Base-by-base conservation (phyloP, 2,329 filamentous ascomycete genomes). In the Purpureocillium takamizusanense region DNA sequence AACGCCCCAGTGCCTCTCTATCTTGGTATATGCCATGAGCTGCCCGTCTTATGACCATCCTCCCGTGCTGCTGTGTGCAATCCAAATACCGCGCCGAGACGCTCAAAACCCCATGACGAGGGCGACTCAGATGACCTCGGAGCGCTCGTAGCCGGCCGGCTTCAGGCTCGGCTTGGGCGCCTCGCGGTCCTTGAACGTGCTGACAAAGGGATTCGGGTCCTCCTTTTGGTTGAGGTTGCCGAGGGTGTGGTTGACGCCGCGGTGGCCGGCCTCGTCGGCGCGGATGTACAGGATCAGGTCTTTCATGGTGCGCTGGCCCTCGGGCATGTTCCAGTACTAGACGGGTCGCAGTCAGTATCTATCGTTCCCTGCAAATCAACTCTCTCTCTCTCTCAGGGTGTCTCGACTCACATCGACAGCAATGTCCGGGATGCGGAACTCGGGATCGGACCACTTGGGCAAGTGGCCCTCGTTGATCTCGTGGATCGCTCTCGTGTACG, bases 241-340 rank as follows among this genome's bases (percentile, higher is more conserved):
- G 31, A 98, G 65, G 0, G 92, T 97, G 59, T 98, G 92, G 63
- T 98, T 97, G 51, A 97, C 90, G 55, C 95, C 92, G 27, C 92
- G 75, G 55, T 94, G 88, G 57, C 86, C 85, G 4, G 86, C 86
- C 61, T 95, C 88, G 40, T 90, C 85, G n/a, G 84, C 86, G 23
- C 89, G 76, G 49, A 95, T 85, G 58, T 97, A 95, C 36, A 92
- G 65, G 37, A 97, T 72, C 44, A 97, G 63, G 54, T 97, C 87
- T 51, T 74, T 76, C 86, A 98, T 95, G 2, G 79, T 85, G 18
- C 81, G 75, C 41, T 83, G 70, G 3, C 78, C 83, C 57, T 95
- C 82, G 0, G 89, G 88, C 80, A 98, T 95, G 31, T 85, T 78
- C 87, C 89, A 98, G 64, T 98, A 98, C 56, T 64, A 21, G 11